Percentiles rank a stretch among this genome's conserved stretches.
Evolutionary conservation across 495 filamentous ascomycete genomes (phyloP).

Genomic region (Elaphomyces granulatus): DNA sequence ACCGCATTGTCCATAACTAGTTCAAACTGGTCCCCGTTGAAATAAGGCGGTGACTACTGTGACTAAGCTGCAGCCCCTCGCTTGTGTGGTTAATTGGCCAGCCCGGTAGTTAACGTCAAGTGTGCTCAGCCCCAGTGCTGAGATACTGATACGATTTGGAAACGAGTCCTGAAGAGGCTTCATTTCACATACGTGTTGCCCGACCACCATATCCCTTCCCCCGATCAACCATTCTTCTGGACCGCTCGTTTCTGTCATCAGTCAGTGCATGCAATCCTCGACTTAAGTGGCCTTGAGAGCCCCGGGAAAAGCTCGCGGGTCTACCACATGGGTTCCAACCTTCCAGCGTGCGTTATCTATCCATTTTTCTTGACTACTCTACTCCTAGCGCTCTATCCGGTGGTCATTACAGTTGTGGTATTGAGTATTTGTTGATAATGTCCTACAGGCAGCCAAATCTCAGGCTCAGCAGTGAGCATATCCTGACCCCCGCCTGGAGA

Average conservation of each 20-base stretch:
- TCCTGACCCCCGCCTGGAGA: constrained; percentile 1
- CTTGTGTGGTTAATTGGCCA: constrained; percentile 2
- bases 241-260: no score
- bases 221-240: no score
- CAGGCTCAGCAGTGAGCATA: constrained; percentile 45
- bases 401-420: no score
- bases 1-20: no score
- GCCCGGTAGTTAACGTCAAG: constrained; percentile 16
- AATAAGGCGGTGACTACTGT: no score
- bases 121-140: constrained; percentile 20
- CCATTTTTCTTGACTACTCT: constrained; percentile 4
- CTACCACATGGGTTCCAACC: constrained; percentile 40
- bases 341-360: constrained; percentile 37
- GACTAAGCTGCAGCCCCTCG: not conserved
- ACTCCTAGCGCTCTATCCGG: no score
- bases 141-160: not conserved
- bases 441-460: constrained; percentile 42
- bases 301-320: not conserved
- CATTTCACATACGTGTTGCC: not conserved
- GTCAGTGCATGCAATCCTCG: not conserved
- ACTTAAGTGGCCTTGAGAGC: not conserved
- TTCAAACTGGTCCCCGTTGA: no score
- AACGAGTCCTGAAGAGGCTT: not conserved
- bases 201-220: not conserved
- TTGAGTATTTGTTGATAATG: constrained; percentile 2